These are phyloP conservation scores for Echeveria elegans DNA, from an alignment of 164 flowering plant genomes.

Conservation along the genomic window DNA sequence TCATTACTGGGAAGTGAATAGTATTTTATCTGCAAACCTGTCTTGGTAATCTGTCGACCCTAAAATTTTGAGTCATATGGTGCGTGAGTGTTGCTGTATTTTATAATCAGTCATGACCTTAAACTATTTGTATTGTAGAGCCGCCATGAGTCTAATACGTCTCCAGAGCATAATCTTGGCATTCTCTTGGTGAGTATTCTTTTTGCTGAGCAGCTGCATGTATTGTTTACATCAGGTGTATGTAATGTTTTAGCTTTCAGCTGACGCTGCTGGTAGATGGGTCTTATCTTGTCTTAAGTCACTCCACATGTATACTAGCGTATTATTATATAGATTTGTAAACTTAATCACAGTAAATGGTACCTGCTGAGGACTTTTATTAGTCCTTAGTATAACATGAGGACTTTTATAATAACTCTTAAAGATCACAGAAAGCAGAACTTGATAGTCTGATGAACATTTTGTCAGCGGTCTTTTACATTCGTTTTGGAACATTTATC, in stretches of 20 bases:
- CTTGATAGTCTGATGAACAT: neutral
- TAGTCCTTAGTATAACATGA: neutral
- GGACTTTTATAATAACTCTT: no score
- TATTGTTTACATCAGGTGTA: neutral
- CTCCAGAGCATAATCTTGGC: constrained; percentile 74
- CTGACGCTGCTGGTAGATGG: no score
- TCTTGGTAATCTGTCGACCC: neutral
- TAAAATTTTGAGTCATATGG: neutral
- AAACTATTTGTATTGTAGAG: constrained; percentile 27
- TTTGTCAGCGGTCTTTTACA: neutral
- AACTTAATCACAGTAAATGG: neutral
- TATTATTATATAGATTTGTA: no score
- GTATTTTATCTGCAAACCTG: neutral
- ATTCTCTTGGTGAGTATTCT: constrained; percentile 62
- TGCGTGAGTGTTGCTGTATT: neutral
- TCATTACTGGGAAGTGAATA: neutral
- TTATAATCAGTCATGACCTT: neutral
- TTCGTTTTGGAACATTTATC: neutral
- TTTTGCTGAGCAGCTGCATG: constrained; percentile 4
- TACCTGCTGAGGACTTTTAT: neutral
- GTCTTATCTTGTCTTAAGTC: no score
- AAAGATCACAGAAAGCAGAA: no score
- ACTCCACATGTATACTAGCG: no score
- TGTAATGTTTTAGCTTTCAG: neutral
- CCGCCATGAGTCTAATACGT: constrained; percentile 24